Evolutionary conservation across 768 basidiomycete species (phyloP).

Genomic region (Collybiopsis confluens): DNA sequence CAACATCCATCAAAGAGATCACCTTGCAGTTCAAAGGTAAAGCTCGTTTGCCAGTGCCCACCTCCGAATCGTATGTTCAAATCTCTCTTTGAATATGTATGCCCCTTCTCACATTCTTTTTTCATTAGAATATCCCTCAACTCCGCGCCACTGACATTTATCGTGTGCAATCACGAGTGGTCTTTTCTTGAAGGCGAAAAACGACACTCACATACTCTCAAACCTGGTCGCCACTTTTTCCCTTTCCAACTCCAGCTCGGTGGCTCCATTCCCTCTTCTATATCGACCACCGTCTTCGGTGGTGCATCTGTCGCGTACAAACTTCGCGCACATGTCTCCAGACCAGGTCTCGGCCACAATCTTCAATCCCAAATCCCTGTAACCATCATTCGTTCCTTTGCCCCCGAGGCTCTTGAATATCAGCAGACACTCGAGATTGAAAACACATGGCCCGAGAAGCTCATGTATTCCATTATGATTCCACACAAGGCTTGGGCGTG

Average conservation of each 20-base stretch:
- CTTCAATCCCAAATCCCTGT: slow-evolving; percentile 61
- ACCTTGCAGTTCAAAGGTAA: slow-evolving; percentile 84
- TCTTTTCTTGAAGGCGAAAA: slow-evolving; percentile 86
- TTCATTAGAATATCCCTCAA: slow-evolving; percentile 36
- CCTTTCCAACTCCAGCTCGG: slow-evolving; percentile 88
- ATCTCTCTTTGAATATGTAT: no score
- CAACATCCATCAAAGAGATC: slow-evolving; percentile 80
- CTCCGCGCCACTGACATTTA: slow-evolving; percentile 47
- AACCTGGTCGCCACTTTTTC: slow-evolving; percentile 92
- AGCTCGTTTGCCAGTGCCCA: slow-evolving; percentile 59
- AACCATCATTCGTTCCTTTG: slow-evolving; percentile 67
- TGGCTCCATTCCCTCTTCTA: slow-evolving; percentile 77
- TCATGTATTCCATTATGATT: slow-evolving; percentile 92
- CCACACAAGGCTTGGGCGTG: slow-evolving; percentile 96
- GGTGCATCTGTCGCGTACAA: slow-evolving; percentile 81
- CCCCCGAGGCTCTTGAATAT: slow-evolving; percentile 85
- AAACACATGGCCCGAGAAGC: slow-evolving; percentile 95
- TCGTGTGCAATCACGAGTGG: slow-evolving; percentile 83
- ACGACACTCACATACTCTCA: slow-evolving; percentile 79
- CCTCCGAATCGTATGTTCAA: slow-evolving; percentile 61
- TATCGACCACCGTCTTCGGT: slow-evolving; percentile 50
- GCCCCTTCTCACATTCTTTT: slow-evolving; percentile 6
- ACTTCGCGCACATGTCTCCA: slow-evolving; percentile 78
- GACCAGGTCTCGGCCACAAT: slow-evolving; percentile 70
- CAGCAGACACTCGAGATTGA: slow-evolving; percentile 94